Evolutionary conservation across 148 eudicot species (phyloP), one percentile per base, ranked within the genome.

Genomic region (Camellia lanceoleosa): DNA sequence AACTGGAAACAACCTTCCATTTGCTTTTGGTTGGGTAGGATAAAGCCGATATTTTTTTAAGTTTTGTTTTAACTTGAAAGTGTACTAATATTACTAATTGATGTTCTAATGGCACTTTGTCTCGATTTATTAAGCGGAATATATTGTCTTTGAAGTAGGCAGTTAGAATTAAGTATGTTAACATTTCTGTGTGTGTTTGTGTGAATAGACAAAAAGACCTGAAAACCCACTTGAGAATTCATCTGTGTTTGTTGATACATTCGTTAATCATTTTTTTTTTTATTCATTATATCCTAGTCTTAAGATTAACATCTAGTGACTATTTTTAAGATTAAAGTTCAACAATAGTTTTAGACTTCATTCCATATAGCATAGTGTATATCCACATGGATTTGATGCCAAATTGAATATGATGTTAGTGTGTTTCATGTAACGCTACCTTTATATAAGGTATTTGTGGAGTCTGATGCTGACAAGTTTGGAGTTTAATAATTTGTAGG

Each of bases 1-100:
- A 76, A 96, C 98, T 80, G 98, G 99, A 85, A 96, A 96, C 83
- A 96, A 96, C 82, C 94, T 96, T 20, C 98, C 99, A 63, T 93
- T 96, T 80, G 90, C 99, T 44, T 96, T 96, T 89, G 98, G 99
- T 71, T 96, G 99, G 98, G 97, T 96, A 89, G 49, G 88, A 38
- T 18, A 79, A 65, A 49, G 41, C 69, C 72, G 20, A 4, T 18
- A 12, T 52, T 41, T n/a, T 49, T 14, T 30, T 41, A 15, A 41
- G 15, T 30, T 18, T 9, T n/a, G 13, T 15, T 42, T 56, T 41
- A n/a, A 42, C 5, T 15, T 65, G 62, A 30, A 65, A 77, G 20
- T 51, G 14, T 16, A 13, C 30, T 30, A 30, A 30, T 30, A 30
- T 30, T 30, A 30, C 38, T 30, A 4, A 47, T 5, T 49, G 56